Percentiles rank a stretch among this genome's conserved stretches.
These are phyloP conservation scores for Taxawa tesnikishii DNA, from an alignment of 2,329 filamentous ascomycete genomes.

Conservation along the genomic window DNA sequence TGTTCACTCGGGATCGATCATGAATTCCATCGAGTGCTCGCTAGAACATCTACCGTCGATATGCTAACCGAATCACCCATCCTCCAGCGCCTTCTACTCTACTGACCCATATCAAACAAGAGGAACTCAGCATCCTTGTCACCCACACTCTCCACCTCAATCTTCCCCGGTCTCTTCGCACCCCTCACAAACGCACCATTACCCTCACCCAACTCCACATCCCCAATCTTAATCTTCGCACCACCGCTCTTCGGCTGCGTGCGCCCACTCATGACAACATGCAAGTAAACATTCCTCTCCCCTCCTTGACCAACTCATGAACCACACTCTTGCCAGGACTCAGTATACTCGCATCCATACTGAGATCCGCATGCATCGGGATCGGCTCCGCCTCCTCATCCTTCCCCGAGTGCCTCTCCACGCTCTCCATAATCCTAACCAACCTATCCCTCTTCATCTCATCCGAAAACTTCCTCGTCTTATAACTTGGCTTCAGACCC, in stretches of 20 bases:
- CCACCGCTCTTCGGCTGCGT: conserved; percentile 52
- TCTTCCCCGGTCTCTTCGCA: conserved; percentile 27
- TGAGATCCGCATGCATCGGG: conserved; percentile 71
- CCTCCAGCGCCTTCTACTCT: neutral
- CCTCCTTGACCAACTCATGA: conserved; percentile 58
- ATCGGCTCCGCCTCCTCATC: conserved; percentile 60
- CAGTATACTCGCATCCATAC: conserved; percentile 70
- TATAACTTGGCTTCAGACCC: conserved; percentile 62
- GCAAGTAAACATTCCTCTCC: conserved; percentile 62
- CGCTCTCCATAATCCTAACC: conserved; percentile 62
- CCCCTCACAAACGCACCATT: conserved; percentile 66
- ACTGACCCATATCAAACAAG: conserved; percentile 35
- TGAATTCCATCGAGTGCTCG: too few species aligned
- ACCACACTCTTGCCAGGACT: conserved; percentile 51
- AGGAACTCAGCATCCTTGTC: conserved; percentile 35
- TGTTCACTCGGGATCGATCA: too few species aligned
- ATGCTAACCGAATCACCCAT: too few species aligned
- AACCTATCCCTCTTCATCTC: conserved; percentile 59
- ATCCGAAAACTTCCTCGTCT: conserved; percentile 61
- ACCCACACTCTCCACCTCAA: conserved; percentile 35
- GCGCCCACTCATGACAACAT: conserved; percentile 56
- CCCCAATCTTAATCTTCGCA: conserved; percentile 57
- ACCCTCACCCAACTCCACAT: conserved; percentile 58
- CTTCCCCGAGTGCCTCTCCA: conserved; percentile 51
- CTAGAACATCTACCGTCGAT: too few species aligned